Percentiles rank a stretch among this genome's conserved stretches.
Conservation (phyloP, 768 basidiomycete genomes). For the Kwoniella sp. region DNA sequence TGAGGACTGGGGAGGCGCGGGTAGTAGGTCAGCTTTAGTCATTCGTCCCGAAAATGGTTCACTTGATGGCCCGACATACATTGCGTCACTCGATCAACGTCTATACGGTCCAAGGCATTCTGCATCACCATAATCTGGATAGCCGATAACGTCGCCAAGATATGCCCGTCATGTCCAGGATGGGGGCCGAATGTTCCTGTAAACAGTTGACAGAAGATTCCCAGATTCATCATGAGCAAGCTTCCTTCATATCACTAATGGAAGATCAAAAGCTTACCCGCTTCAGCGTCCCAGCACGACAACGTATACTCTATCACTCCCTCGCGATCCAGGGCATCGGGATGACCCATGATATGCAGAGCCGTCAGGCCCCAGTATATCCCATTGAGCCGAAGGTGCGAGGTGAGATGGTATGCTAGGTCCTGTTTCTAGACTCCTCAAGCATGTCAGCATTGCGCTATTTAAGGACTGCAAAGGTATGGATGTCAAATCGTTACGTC, state of each 20-base stretch:
- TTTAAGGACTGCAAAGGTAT: not conserved
- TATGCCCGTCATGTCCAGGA: conserved; percentile 88
- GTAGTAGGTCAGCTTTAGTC: not conserved
- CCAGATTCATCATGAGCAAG: not conserved
- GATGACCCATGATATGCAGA: conserved; percentile 73
- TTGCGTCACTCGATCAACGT: conserved; percentile 68
- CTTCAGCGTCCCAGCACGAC: conserved; percentile 92
- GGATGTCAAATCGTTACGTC: no score
- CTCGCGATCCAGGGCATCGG: conserved; percentile 76
- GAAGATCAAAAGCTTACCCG: conserved; percentile 63
- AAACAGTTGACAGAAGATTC: not conserved
- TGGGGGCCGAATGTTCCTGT: conserved; percentile 89
- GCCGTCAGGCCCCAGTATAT: conserved; percentile 96
- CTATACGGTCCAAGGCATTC: conserved; percentile 72
- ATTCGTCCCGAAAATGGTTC: not conserved
- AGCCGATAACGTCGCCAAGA: conserved; percentile 82
- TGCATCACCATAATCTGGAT: conserved; percentile 89
- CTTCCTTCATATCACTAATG: not conserved
- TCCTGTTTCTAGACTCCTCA: conserved; percentile 58
- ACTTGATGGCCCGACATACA: no score
- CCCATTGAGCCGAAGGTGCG: conserved; percentile 92
- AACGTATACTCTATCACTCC: conserved; percentile 87
- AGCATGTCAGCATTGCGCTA: not conserved
- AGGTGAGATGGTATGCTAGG: conserved; percentile 82
- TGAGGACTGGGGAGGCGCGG: conserved; percentile 65